These are phyloP conservation scores for Zasmidium citrigriseum DNA, from an alignment of 2,329 filamentous ascomycete species.

Conservation along the genomic window DNA sequence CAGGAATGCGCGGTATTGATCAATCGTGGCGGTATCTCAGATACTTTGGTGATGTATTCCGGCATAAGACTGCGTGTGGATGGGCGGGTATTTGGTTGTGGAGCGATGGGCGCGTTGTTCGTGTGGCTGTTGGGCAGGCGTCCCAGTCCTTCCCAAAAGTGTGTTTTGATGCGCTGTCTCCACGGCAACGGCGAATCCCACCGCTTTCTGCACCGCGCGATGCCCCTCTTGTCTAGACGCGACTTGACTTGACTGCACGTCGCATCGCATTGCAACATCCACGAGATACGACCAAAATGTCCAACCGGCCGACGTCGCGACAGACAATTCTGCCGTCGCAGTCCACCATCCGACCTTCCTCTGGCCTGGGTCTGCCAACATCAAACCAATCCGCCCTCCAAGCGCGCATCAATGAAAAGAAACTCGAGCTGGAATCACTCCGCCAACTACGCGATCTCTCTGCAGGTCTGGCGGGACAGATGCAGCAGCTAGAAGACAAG, in stretches of 20 bases:
- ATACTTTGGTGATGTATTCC: not conserved
- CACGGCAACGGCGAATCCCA: not conserved
- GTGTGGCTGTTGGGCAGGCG: not conserved
- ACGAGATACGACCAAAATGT: conserved; percentile 26
- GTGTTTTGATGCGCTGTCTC: not conserved
- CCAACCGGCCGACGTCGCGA: conserved; percentile 40
- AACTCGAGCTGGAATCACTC: conserved; percentile 76
- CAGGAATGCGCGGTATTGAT: not conserved
- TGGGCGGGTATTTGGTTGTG: not conserved
- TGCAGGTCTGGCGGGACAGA: conserved; percentile 75
- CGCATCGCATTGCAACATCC: not conserved
- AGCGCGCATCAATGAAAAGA: conserved; percentile 81
- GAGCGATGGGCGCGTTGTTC: not conserved
- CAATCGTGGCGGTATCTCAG: not conserved
- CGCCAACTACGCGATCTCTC: conserved; percentile 77
- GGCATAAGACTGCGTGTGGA: not conserved
- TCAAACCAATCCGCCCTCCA: conserved; percentile 64
- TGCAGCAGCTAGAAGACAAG: conserved; percentile 79
- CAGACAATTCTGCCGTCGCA: conserved; percentile 54
- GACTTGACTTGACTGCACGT: conserved; percentile 10
- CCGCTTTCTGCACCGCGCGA: not conserved
- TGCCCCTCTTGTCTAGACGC: not conserved
- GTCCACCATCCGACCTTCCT: conserved; percentile 51
- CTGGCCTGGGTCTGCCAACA: conserved; percentile 33
- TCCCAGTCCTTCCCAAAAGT: not conserved